Conservation (phyloP, 352 stramenopile species). For the Aphanomyces invadans region DNA sequence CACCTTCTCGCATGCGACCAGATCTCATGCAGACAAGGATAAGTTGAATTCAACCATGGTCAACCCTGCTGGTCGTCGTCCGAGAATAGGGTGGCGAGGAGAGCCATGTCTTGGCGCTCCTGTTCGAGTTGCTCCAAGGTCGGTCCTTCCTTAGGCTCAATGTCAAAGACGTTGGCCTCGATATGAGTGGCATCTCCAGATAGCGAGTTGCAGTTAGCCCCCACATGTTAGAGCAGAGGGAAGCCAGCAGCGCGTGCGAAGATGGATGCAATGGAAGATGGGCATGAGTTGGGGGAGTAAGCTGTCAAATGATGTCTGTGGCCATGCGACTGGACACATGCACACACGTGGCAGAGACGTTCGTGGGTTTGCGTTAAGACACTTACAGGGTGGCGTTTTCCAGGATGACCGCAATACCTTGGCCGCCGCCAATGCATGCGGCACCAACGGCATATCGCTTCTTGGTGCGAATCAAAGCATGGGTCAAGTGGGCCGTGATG, state of each 20-base stretch:
- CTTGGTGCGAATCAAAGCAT: constrained; percentile 72
- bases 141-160: constrained; percentile 10
- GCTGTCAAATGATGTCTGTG: no score
- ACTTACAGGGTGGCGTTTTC: constrained; percentile 75
- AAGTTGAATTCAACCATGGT: neutral
- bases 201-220: no score
- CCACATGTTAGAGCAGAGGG: no score
- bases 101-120: constrained; percentile 8
- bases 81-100: neutral
- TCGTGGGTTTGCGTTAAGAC: constrained; percentile 1
- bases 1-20: no score
- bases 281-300: no score
- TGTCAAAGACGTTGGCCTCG: constrained; percentile 22
- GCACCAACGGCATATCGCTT: constrained; percentile 94
- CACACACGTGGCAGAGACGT: no score
- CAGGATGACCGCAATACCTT: constrained; percentile 96
- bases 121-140: constrained; percentile 11
- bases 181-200: no score
- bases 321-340: no score
- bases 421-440: constrained; percentile 97
- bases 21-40: no score
- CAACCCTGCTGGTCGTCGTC: neutral
- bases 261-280: no score
- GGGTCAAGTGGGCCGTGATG: constrained; percentile 88
- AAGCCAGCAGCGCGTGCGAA: no score